phyloP scores from a whole-genome alignment of 257 asterid genomes.

The Solanum microdontum region DNA sequence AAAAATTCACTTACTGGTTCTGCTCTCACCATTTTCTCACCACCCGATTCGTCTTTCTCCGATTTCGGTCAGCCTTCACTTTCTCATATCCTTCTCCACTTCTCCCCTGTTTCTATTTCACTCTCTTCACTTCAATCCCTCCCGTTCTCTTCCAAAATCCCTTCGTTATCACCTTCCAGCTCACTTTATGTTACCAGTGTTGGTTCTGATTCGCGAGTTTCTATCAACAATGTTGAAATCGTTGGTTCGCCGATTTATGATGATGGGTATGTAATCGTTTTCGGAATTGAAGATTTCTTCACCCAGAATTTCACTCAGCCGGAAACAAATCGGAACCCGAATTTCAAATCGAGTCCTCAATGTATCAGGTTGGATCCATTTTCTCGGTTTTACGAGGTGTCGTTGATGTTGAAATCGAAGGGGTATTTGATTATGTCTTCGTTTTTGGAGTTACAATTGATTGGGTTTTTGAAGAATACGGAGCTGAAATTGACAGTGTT shows the following conservation, averaged over 20 bases:
- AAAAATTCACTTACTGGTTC: constrained; percentile 6
- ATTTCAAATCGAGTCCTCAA: not conserved
- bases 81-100: constrained; percentile 54
- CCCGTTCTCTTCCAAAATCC: constrained; percentile 44
- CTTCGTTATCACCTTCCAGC: constrained; percentile 40
- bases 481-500: constrained; percentile 42
- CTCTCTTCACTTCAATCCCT: constrained; percentile 47
- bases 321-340: not conserved
- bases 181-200: constrained; percentile 43
- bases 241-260: constrained; percentile 42
- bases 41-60: constrained; percentile 54
- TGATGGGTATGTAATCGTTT: constrained; percentile 51
- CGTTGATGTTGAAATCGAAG: constrained; percentile 41
- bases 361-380: constrained; percentile 20
- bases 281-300: constrained; percentile 44
- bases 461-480: constrained; percentile 25
- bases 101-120: constrained; percentile 61
- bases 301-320: constrained; percentile 23
- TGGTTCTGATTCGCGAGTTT: not conserved
- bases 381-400: constrained; percentile 36
- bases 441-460: constrained; percentile 63
- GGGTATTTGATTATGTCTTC: constrained; percentile 58
- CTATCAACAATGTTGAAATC: constrained; percentile 43
- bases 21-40: constrained; percentile 61
- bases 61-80: constrained; percentile 61